Evolutionary conservation across 2,329 filamentous ascomycete species (phyloP).

Genomic region (Periconia digitata): DNA sequence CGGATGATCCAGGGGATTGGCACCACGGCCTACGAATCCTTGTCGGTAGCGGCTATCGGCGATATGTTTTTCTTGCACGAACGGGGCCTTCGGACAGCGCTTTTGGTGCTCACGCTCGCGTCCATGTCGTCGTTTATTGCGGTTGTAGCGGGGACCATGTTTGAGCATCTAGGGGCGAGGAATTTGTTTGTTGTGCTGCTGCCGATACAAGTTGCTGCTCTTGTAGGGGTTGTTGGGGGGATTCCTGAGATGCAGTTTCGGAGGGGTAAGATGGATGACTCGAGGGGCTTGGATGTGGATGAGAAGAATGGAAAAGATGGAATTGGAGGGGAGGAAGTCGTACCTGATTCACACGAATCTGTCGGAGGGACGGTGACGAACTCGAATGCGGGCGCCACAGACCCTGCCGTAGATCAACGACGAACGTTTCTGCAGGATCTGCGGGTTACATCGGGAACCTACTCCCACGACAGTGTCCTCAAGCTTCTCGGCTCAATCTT

Average conservation of each 20-base stretch:
- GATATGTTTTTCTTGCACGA: constrained; percentile 41
- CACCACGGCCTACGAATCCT: constrained; percentile 37
- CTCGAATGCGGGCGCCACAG: neutral
- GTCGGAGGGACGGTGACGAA: neutral
- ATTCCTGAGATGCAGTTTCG: constrained; percentile 32
- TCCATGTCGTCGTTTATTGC: constrained; percentile 33
- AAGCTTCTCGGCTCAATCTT: constrained; percentile 22
- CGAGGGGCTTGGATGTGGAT: neutral
- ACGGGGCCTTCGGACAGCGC: constrained; percentile 30
- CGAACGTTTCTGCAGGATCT: constrained; percentile 18
- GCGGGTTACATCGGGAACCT: constrained; percentile 13
- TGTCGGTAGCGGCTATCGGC: constrained; percentile 35
- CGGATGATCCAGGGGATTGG: constrained; percentile 37
- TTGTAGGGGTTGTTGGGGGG: constrained; percentile 26
- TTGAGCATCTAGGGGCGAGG: constrained; percentile 28
- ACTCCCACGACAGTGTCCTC: constrained; percentile 13
- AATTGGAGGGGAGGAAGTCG: constrained; percentile 3
- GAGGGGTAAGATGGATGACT: neutral
- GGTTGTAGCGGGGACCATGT: constrained; percentile 30
- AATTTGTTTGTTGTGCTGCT: constrained; percentile 33
- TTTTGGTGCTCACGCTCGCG: constrained; percentile 34
- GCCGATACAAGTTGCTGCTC: constrained; percentile 28
- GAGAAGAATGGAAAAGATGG: neutral
- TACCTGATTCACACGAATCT: constrained; percentile 3
- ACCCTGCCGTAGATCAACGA: constrained; percentile 2